These are phyloP conservation scores for Comarum palustre DNA, from an alignment of 306 rosid species.

Conservation along the genomic window DNA sequence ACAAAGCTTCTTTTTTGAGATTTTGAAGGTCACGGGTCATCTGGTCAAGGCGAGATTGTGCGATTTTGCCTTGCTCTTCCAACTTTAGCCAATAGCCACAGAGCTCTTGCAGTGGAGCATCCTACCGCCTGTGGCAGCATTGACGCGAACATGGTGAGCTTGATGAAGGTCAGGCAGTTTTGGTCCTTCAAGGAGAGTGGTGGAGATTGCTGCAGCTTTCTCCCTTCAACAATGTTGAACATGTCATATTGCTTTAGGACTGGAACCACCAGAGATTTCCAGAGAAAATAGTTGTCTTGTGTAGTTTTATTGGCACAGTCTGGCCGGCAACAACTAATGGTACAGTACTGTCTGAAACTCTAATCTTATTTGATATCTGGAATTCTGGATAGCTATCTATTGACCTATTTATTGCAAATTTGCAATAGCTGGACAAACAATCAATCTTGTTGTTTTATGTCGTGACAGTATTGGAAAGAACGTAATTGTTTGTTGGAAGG, in stretches of 20 bases:
- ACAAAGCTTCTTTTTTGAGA: not conserved
- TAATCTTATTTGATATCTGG: too few species aligned
- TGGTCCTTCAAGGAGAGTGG: not conserved
- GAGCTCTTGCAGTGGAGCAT: not conserved
- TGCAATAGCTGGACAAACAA: too few species aligned
- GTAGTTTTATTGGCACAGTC: not conserved
- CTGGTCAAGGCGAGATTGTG: not conserved
- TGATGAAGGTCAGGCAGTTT: not conserved
- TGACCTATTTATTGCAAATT: too few species aligned
- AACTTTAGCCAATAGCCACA: not conserved
- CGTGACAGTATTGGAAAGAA: too few species aligned
- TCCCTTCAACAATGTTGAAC: not conserved
- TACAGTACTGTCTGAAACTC: too few species aligned
- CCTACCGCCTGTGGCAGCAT: not conserved
- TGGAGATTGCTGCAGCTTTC: not conserved
- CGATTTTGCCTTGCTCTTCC: not conserved
- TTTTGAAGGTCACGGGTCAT: not conserved
- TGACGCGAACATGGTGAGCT: not conserved
- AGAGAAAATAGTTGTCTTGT: not conserved
- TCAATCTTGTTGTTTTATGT: too few species aligned
- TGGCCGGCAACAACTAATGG: not conserved
- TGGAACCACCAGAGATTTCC: not conserved
- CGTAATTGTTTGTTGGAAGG: too few species aligned
- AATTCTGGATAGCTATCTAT: too few species aligned
- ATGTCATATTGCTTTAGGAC: not conserved